Conservation (phyloP, 352 stramenopile species). For the Phytophthora pini region DNA sequence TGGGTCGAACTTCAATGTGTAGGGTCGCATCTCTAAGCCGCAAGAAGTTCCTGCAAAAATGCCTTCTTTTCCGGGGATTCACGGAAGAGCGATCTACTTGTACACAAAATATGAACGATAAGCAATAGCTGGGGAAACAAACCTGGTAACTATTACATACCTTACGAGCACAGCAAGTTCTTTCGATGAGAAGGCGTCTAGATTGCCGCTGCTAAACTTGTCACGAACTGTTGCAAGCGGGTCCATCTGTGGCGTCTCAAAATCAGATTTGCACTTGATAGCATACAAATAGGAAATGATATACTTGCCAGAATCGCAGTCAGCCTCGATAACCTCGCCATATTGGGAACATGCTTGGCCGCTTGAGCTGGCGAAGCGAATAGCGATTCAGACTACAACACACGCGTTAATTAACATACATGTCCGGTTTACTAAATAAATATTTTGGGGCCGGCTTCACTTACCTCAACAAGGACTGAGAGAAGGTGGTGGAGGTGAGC, state of each 20-base stretch:
- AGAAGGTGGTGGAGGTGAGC: constrained; percentile 57
- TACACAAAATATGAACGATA: constrained; percentile 1
- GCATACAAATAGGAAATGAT: background rate
- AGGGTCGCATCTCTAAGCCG: background rate
- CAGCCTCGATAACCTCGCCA: constrained; percentile 62
- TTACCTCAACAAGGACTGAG: constrained; percentile 60
- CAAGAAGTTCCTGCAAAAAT: constrained; percentile 45
- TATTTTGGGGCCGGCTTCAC: background rate
- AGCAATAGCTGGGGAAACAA: background rate
- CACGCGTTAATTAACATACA: background rate
- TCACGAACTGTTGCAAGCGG: constrained; percentile 65
- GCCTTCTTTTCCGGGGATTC: constrained; percentile 64
- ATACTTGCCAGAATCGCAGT: constrained; percentile 52
- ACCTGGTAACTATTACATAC: constrained; percentile 31
- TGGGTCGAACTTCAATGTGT: too few relatives aligned
- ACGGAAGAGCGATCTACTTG: constrained; percentile 60
- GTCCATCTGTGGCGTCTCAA: constrained; percentile 45
- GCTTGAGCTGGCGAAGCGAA: constrained; percentile 63
- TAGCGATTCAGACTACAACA: constrained; percentile 45
- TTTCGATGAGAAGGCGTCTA: constrained; percentile 48
- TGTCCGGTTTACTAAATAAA: background rate
- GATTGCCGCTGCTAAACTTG: constrained; percentile 52
- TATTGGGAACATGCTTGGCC: constrained; percentile 53
- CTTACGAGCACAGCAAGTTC: constrained; percentile 56
- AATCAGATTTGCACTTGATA: background rate